Conservation (phyloP, 139 green algal genomes). For the Coccomyxa sp. region DNA sequence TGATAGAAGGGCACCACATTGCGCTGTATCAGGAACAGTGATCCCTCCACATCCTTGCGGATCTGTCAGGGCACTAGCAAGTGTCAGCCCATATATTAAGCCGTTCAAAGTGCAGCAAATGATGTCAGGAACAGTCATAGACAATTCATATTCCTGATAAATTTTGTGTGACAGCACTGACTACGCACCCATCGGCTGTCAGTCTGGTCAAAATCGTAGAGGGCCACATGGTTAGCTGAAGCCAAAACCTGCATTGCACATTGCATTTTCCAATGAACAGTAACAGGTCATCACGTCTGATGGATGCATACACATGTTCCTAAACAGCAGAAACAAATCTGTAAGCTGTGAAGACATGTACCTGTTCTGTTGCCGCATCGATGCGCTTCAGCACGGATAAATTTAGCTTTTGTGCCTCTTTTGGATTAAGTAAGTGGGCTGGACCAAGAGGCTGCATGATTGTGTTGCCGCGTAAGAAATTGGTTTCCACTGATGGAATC, state of each 20-base stretch:
- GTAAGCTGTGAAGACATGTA: slow-evolving; percentile 9
- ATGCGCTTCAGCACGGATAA: slow-evolving; percentile 55
- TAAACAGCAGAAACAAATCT: background rate
- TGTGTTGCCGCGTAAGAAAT: no score
- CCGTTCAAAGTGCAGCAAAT: background rate
- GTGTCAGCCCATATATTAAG: background rate
- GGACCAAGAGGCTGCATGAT: no score
- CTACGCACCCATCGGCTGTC: slow-evolving; percentile 58
- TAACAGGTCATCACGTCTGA: background rate
- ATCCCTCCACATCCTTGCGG: slow-evolving; percentile 87
- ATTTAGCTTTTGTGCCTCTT: slow-evolving; percentile 46
- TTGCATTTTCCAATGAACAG: background rate
- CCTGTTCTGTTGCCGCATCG: slow-evolving; percentile 53
- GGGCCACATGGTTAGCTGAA: slow-evolving; percentile 62
- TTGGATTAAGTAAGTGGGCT: slow-evolving; percentile 25
- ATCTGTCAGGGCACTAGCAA: slow-evolving; percentile 19
- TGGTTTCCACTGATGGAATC: no score
- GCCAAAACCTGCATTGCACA: slow-evolving; percentile 43
- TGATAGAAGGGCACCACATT: slow-evolving; percentile 60
- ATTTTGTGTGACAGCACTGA: background rate
- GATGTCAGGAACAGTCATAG: background rate
- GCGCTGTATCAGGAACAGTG: slow-evolving; percentile 83
- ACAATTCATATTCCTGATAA: background rate
- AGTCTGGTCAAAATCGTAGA: slow-evolving; percentile 73
- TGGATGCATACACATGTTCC: background rate